Conservation (phyloP, 768 basidiomycete genomes). For the Mrakia frigida region DNA sequence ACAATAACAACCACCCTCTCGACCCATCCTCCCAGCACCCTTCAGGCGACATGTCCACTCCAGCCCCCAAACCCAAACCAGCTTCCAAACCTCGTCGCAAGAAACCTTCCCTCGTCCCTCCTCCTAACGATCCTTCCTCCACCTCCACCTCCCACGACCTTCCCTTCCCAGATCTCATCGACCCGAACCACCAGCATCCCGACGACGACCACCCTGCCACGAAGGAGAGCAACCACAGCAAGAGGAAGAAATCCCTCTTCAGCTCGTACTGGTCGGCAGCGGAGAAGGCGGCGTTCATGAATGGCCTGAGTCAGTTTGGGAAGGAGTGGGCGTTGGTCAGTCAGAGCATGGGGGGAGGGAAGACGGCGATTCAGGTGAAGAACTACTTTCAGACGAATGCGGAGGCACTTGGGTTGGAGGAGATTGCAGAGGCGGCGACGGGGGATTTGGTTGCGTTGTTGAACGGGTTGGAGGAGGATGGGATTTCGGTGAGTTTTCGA, state of each 20-base stretch:
- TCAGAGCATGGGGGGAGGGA: slow-evolving; percentile 13
- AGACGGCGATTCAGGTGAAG: slow-evolving; percentile 24
- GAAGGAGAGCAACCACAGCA: neutral
- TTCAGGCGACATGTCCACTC: neutral
- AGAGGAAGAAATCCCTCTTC: slow-evolving; percentile 14
- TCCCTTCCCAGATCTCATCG: neutral
- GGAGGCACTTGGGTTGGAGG: slow-evolving; percentile 11
- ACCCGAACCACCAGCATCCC: neutral
- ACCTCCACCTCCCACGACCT: neutral
- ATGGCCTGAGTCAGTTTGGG: slow-evolving; percentile 5
- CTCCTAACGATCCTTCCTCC: neutral
- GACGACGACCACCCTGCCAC: neutral
- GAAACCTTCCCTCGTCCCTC: neutral
- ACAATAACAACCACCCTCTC: neutral
- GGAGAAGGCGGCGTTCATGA: slow-evolving; percentile 22
- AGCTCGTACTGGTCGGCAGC: slow-evolving; percentile 24
- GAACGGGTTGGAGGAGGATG: slow-evolving; percentile 8
- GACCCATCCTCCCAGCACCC: neutral
- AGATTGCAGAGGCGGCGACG: slow-evolving; percentile 6
- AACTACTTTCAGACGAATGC: slow-evolving; percentile 20
- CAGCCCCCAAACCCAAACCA: neutral
- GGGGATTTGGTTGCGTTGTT: neutral
- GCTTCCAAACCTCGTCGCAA: slow-evolving; percentile 8
- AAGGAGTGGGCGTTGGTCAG: slow-evolving; percentile 21
- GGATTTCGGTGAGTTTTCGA: slow-evolving; percentile 3